Base-by-base conservation (phyloP, 148 eudicot genomes). In the Selenicereus undatus region DNA sequence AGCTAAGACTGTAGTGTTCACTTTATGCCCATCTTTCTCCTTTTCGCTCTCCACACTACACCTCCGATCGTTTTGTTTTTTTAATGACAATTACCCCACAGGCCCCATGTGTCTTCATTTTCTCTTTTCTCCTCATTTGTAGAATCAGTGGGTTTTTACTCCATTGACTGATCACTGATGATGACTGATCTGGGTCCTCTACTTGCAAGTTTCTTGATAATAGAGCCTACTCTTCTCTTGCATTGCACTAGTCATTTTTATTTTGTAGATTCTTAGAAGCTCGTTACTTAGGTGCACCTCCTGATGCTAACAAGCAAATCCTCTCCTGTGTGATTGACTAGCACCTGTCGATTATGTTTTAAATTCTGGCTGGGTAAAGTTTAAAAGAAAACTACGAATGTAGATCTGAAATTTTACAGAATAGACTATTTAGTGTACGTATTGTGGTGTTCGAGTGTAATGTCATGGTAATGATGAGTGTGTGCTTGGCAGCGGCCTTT, bases 401-500 rank as follows among this genome's bases (percentile, higher is more conserved):
- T 69, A 79, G 20, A 7, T 39, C 43, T 39, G 43, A 39, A 39
- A 39, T 39, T 39, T 39, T 78, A 36, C 50, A 36, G 29, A 11
- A 30, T 32, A 39, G 56, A 24, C 52, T 26, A 39, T 45, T 9
- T 35, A 77, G 2, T 68, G 22, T 70, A 8, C 18, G 69, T 73
- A 52, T 69, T 74, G 17, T 21, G 75, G 51, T 26, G 21, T 24
- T 26, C 20, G 1, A 51, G 66, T 35, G 35, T 45, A 24, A 13
- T 75, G 14, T 16, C 35, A 48, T 71, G 68, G 50, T 50, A 62
- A 48, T 78, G 70, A 78, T 74, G 26, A 30, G 27, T 56, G 48
- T 54, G 52, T 75, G 58, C 65, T 32, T 82, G 86, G 89, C 91
- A 97, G 98, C 87, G 91, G 39, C 98, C 99, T 50, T 97, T 97